Percentiles rank a stretch among this genome's conserved stretches.
Conservation (phyloP, 2,329 filamentous ascomycete species). For the Arachnomyces sp. region DNA sequence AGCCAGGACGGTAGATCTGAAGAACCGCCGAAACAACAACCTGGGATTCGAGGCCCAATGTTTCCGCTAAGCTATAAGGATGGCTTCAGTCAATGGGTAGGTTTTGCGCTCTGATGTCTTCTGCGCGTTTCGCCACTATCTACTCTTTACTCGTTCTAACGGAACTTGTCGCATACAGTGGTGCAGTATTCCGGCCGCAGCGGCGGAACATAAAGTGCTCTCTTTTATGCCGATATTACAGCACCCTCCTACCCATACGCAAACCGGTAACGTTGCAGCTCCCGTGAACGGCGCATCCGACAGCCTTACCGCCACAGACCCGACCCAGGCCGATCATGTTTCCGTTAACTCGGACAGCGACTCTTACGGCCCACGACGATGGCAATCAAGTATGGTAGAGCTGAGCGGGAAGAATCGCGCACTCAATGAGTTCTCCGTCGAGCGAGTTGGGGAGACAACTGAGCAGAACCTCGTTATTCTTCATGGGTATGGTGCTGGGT, state of each 20-base stretch:
- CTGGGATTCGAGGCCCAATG: constrained; percentile 20
- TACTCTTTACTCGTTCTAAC: constrained; percentile 9
- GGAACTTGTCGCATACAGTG: constrained; percentile 51
- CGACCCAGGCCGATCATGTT: constrained; percentile 36
- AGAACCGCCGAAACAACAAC: constrained; percentile 11
- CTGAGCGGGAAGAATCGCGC: constrained; percentile 78
- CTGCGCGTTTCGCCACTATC: constrained; percentile 11
- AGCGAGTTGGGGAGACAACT: constrained; percentile 67
- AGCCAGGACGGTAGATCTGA: constrained; percentile 17
- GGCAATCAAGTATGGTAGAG: constrained; percentile 76
- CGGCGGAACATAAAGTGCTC: constrained; percentile 82
- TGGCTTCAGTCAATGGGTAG: constrained; percentile 81
- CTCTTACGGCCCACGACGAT: constrained; percentile 74
- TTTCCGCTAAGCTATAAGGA: constrained; percentile 91
- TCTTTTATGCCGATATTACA: constrained; percentile 75
- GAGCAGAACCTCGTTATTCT: constrained; percentile 90
- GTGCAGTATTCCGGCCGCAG: constrained; percentile 70
- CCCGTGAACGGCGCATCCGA: constrained; percentile 18
- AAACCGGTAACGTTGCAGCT: constrained; percentile 44
- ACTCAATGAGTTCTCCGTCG: constrained; percentile 87
- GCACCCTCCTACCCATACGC: constrained; percentile 59
- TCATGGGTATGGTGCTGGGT: constrained; percentile 89
- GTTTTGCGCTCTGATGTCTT: constrained; percentile 24
- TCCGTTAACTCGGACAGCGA: constrained; percentile 50
- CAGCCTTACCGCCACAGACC: constrained; percentile 28